Evolutionary conservation across 768 basidiomycete species (phyloP), one percentile per base, ranked within the genome.

Genomic region (Boletellus emodensis): DNA sequence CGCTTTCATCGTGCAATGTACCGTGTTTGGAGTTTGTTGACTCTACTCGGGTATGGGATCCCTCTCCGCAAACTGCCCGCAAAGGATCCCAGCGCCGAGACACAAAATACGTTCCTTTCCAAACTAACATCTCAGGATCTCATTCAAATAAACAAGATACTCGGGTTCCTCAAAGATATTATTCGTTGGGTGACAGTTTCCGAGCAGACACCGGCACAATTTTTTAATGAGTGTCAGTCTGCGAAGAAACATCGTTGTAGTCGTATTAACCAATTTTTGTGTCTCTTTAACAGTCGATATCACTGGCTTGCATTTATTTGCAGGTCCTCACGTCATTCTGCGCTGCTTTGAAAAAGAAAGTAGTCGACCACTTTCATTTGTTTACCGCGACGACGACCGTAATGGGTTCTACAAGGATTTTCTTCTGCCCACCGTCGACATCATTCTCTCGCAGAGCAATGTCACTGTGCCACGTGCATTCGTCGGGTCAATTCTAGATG

Each of bases 71-170:
- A 33, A 37, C 2, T 34, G 22, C 20, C 33, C 13, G 30, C 39
- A 33, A 32, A 12, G 3, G 37, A 18, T 12, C 10, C 53, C 1
- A 44, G 40, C 28, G 1, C 7, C 18, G 34, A 48, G n/a, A 37
- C 33, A 15, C 57, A 53, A 18, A 41, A 38, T 35, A 30, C 54
- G 5, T 61, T 62, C 44, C 46, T 60, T 10, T 26, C 44, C 42
- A 35, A 55, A n/a, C 53, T 39, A 30, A 54, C 59, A 8, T 56
- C 58, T 20, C 45, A 53, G 12, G 59, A 59, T 6, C 54, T 60
- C n/a, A 17, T 59, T 20, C 57, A 59, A 38, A 55, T 59, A 9
- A 34, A 22, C 30, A 59, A 50, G 10, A 36, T 49, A 6, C 48
- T 45, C 30, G 49, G 34, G 9, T 59, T 59, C 37, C 38, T 59